Conservation (phyloP, 2,329 filamentous ascomycete genomes). For the Aspergillus latus region DNA sequence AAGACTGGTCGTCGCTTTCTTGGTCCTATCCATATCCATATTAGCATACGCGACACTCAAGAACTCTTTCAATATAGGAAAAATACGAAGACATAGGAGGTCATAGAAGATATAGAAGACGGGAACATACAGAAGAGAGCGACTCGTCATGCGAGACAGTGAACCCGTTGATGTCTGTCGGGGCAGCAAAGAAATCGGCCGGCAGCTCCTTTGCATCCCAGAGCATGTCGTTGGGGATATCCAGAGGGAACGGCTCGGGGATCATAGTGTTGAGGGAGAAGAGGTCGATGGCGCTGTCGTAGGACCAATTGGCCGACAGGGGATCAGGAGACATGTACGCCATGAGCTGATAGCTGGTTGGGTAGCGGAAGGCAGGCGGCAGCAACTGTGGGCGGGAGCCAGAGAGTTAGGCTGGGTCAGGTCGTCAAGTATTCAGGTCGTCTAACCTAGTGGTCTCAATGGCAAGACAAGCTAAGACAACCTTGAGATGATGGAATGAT, state of each 20-base stretch:
- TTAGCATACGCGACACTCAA: too few species aligned
- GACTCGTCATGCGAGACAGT: constrained; percentile 34
- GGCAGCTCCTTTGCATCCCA: constrained; percentile 33
- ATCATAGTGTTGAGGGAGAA: constrained; percentile 34
- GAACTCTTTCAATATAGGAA: too few species aligned
- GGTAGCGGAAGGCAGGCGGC: background rate
- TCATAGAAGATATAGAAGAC: background rate
- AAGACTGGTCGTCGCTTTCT: constrained; percentile 38
- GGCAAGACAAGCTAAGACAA: too few species aligned
- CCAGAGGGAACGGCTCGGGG: constrained; percentile 32
- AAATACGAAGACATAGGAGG: background rate
- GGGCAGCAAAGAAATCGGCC: constrained; percentile 31
- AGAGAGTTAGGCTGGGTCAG: too few species aligned
- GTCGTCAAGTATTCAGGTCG: background rate
- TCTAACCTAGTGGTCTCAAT: too few species aligned
- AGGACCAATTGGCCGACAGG: constrained; percentile 37
- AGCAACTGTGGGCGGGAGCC: too few species aligned
- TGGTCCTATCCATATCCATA: constrained; percentile 21
- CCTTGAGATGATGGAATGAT: too few species aligned
- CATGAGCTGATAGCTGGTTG: constrained; percentile 4
- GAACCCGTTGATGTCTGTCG: constrained; percentile 33
- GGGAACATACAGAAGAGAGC: constrained; percentile 23
- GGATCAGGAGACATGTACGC: constrained; percentile 30
- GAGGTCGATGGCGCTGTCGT: constrained; percentile 36
- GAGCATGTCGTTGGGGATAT: constrained; percentile 31